Evolutionary conservation across 306 rosid species (phyloP).

Genomic region (Lupinus albus): DNA sequence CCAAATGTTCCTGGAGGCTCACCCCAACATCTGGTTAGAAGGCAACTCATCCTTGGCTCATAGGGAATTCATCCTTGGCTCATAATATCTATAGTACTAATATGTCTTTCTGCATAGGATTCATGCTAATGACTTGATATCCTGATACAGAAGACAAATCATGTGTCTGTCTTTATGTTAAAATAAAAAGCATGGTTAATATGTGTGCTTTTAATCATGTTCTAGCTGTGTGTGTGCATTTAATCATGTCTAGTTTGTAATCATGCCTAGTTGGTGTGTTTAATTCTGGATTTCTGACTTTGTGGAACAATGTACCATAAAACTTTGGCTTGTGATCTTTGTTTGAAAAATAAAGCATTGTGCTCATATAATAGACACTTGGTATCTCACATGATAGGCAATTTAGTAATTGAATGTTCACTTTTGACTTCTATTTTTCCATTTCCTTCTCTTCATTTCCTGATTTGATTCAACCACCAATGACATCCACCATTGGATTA

Average conservation of each 20-base stretch:
- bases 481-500: neutral
- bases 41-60: conserved; percentile 65
- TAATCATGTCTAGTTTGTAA: conserved; percentile 14
- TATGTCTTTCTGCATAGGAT: conserved; percentile 40
- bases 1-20: conserved; percentile 53
- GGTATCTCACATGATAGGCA: neutral
- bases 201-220: conserved; percentile 36
- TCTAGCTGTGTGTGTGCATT: conserved; percentile 38
- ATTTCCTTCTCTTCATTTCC: too few species aligned
- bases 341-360: conserved; percentile 34
- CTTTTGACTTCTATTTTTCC: too few species aligned
- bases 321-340: conserved; percentile 40
- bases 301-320: conserved; percentile 42
- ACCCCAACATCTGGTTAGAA: conserved; percentile 57
- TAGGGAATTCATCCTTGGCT: conserved; percentile 86
- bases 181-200: conserved; percentile 44
- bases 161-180: conserved; percentile 40
- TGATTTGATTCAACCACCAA: neutral
- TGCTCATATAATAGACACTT: neutral
- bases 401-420: neutral
- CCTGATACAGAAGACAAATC: conserved; percentile 34
- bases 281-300: conserved; percentile 39
- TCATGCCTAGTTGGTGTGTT: conserved; percentile 26
- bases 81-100: conserved; percentile 37
- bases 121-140: conserved; percentile 42